Evolutionary conservation across 1,139 yeast species (phyloP), one percentile per base, ranked within the genome.

Genomic region (Scheffersomyces cryptocercus): DNA sequence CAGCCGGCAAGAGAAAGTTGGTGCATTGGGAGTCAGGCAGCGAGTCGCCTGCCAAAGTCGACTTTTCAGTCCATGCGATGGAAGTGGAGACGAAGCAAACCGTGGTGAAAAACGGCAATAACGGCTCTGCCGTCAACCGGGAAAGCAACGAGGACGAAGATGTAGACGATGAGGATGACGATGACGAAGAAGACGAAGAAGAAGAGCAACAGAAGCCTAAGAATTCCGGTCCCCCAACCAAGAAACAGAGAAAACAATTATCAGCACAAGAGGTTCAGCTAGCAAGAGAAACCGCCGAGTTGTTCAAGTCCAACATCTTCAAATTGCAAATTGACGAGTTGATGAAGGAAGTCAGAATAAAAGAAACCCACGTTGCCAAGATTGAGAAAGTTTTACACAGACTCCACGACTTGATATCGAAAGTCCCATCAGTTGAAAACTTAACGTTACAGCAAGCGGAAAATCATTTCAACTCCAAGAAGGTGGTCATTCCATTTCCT

Each of bases 281-380:
- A 3, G 97, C 97, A 0, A 76, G 96, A 55, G 97, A 91, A 62
- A 88, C 98, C 0, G 95, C 96, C 0, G 97, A 90, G 61, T 70
- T 91, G 40, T 93, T 91, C 79, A 89, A 90, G 59, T 89, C 97
- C 11, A 91, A 91, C 64, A 89, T 93, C 45, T 91, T 93, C 80
- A 93, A 93, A 64, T 70, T 93, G 46, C 96, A 93, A 67, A 90
- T 91, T 44, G 99, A 91, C 64, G 98, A 91, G 61, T 73, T 93
- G 35, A 70, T 93, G 58, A 80, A 81, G 52, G 97, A 90, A 62
- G 79, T 91, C 37, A 81, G 81, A 53, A 66, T 90, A 37, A 87
- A 87, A 56, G 95, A 88, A 16, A 67, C 79, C 24, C 84, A 85
- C 57, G 78, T 85, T 35, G 65, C 79, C 41, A 73, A 75, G 43